phyloP scores from a whole-genome alignment of 768 basidiomycete species.

The Boletus patriciae region DNA sequence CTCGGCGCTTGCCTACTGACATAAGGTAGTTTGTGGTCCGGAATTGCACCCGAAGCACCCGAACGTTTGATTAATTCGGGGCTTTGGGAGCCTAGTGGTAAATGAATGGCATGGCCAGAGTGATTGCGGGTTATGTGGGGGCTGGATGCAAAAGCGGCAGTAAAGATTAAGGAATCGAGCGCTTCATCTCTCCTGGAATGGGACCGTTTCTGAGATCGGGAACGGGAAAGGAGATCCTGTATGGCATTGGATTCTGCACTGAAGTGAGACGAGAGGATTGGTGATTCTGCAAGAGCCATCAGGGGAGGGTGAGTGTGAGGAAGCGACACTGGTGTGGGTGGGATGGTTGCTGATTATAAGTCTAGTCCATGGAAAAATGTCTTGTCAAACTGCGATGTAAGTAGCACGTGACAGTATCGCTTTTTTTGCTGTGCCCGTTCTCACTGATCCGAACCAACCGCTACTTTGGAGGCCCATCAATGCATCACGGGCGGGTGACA shows the following conservation, averaged over 20 bases:
- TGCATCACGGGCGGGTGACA: no score
- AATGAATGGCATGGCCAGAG: conserved; percentile 75
- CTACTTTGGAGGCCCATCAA: no score
- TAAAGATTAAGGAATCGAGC: conserved; percentile 77
- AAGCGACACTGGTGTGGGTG: background rate
- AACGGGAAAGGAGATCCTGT: conserved; percentile 63
- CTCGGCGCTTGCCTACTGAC: conserved; percentile 77
- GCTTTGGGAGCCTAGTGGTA: conserved; percentile 39
- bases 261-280: conserved; percentile 28
- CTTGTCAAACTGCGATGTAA: background rate
- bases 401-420: conserved; percentile 5
- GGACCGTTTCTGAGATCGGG: conserved; percentile 41
- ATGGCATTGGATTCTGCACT: conserved; percentile 51
- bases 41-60: conserved; percentile 38
- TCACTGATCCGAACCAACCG: no score
- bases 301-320: background rate
- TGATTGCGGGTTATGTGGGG: conserved; percentile 84
- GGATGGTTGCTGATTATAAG: conserved; percentile 8
- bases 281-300: conserved; percentile 34
- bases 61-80: conserved; percentile 55
- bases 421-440: no score
- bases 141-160: conserved; percentile 70
- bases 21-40: conserved; percentile 54
- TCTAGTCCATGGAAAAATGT: background rate
- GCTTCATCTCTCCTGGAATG: conserved; percentile 63